Conservation (phyloP, 1,284 basidiomycete species). For the Cutaneotrichosporon sp. region DNA sequence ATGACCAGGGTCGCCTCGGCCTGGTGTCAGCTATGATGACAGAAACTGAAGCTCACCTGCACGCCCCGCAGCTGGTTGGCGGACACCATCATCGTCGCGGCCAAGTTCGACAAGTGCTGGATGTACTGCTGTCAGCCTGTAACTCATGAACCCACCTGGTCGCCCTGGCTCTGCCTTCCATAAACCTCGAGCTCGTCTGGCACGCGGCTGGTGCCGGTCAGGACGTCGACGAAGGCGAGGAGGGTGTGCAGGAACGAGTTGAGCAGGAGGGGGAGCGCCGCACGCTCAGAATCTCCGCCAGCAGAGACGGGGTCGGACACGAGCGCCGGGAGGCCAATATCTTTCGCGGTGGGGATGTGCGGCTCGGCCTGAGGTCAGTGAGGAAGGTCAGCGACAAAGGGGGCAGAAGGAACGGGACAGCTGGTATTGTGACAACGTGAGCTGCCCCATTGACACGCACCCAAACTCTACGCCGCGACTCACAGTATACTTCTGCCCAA, state of each 20-base stretch:
- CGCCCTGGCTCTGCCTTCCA: constrained; percentile 44
- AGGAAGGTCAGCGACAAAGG: background rate
- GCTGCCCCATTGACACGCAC: background rate
- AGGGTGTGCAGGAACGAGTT: constrained; percentile 49
- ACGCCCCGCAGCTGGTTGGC: constrained; percentile 44
- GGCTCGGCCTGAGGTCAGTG: constrained; percentile 33
- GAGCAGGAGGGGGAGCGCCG: constrained; percentile 35
- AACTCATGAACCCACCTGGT: constrained; percentile 36
- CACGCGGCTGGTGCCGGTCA: constrained; percentile 42
- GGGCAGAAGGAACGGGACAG: background rate
- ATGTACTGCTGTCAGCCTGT: constrained; percentile 39
- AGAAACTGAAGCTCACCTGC: constrained; percentile 26
- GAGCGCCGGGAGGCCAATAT: constrained; percentile 38
- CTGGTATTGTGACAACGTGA: too few relatives aligned
- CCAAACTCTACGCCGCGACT: constrained; percentile 7
- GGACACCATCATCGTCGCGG: constrained; percentile 48
- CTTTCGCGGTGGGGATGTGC: constrained; percentile 35
- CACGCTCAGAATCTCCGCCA: constrained; percentile 24
- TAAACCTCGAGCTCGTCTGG: constrained; percentile 40
- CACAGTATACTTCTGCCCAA: constrained; percentile 46
- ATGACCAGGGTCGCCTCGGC: constrained; percentile 49
- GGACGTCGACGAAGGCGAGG: constrained; percentile 40
- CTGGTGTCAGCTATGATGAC: constrained; percentile 18
- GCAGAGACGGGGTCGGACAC: constrained; percentile 26
- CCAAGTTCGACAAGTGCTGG: constrained; percentile 47